phyloP scores from a whole-genome alignment of 306 rosid genomes.

The Prunus kanzakura region DNA sequence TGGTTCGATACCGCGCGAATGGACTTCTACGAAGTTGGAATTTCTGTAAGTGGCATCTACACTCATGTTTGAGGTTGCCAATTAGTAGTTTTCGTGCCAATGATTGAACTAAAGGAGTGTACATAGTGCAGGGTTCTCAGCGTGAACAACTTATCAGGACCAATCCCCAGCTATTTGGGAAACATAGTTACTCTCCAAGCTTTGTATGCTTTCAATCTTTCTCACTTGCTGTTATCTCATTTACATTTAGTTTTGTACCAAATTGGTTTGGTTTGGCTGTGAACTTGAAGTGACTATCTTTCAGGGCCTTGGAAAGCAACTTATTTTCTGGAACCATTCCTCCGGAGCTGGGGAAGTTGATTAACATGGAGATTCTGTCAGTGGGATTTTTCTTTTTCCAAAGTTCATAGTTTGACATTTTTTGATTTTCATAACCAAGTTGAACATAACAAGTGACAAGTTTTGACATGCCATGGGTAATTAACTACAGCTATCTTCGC shows the following conservation, averaged over 20 bases:
- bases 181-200: slow-evolving; percentile 23
- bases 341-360: slow-evolving; percentile 27
- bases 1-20: slow-evolving; percentile 25
- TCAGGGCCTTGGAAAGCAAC: slow-evolving; percentile 32
- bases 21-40: slow-evolving; percentile 31
- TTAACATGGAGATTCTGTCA: slow-evolving; percentile 25
- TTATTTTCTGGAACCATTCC: slow-evolving; percentile 28
- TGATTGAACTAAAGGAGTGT: background rate
- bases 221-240: background rate
- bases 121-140: slow-evolving; percentile 14
- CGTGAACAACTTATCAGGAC: slow-evolving; percentile 33
- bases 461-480: background rate
- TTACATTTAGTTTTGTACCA: background rate
- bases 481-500: slow-evolving; percentile 22
- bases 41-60: slow-evolving; percentile 12
- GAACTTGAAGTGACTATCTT: background rate
- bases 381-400: background rate
- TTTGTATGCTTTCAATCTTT: slow-evolving; percentile 16
- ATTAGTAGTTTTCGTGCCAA: background rate
- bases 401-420: background rate
- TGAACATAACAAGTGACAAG: background rate
- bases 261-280: background rate
- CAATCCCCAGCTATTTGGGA: slow-evolving; percentile 26
- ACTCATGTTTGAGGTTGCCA: background rate
- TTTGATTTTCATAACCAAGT: background rate